Percentiles rank a stretch among this genome's conserved stretches.
Conservation (phyloP, 495 filamentous ascomycete species). For the Astrothelium subdiscretum region DNA sequence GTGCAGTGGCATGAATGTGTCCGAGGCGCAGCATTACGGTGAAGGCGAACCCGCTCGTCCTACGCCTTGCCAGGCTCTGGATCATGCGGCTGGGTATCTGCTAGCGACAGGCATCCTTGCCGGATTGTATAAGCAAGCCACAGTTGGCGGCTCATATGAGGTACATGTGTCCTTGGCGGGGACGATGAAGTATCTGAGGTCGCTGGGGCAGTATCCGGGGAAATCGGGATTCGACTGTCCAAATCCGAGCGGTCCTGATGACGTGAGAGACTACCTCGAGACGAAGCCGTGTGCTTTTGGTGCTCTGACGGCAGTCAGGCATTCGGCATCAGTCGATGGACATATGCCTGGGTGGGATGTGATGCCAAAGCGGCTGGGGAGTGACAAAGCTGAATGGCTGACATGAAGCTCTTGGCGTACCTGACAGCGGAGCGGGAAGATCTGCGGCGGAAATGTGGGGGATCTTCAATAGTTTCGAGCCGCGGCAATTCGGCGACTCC, state of each 20-base stretch:
- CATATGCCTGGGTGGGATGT: conserved; percentile 15
- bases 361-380: conserved; percentile 22
- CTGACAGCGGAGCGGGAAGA: neutral
- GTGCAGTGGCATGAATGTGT: conserved; percentile 24
- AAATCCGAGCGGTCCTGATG: conserved; percentile 4
- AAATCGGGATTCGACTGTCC: conserved; percentile 8
- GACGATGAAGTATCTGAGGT: conserved; percentile 21
- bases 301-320: conserved; percentile 14
- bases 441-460: neutral
- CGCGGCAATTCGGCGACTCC: neutral
- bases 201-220: conserved; percentile 15
- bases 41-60: conserved; percentile 11
- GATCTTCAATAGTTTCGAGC: neutral
- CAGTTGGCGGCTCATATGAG: conserved; percentile 15
- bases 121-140: conserved; percentile 17
- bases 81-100: conserved; percentile 22
- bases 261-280: conserved; percentile 16
- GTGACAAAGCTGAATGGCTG: conserved; percentile 18
- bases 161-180: conserved; percentile 27
- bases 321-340: conserved; percentile 18
- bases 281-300: conserved; percentile 16
- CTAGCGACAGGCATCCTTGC: conserved; percentile 19
- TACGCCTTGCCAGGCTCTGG: conserved; percentile 21
- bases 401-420: neutral
- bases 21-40: conserved; percentile 18